These are phyloP conservation scores for Penicillium paradoxum DNA, from an alignment of 495 filamentous ascomycete species.

Conservation along the genomic window DNA sequence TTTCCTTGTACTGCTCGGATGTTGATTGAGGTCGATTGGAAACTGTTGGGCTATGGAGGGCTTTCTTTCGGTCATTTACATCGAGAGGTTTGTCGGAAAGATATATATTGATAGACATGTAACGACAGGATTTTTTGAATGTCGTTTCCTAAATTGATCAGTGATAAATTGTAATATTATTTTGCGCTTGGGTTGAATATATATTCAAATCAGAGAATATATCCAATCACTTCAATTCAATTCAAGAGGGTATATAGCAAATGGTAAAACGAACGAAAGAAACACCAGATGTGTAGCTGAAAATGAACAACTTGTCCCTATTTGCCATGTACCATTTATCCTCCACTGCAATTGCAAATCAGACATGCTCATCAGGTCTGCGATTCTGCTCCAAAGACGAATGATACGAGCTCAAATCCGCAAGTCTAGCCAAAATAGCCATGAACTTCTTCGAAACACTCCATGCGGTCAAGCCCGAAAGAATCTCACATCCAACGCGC, in stretches of 20 bases:
- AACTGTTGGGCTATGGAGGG: too few species aligned
- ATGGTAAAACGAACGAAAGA: neutral
- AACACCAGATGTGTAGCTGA: neutral
- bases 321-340: neutral
- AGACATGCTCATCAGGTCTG: neutral
- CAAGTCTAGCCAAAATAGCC: conserved; percentile 23
- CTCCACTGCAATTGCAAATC: neutral
- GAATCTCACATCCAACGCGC: conserved; percentile 37
- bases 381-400: neutral
- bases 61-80: too few species aligned
- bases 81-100: too few species aligned
- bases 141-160: too few species aligned
- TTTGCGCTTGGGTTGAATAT: neutral
- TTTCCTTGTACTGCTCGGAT: neutral
- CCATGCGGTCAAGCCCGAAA: conserved; percentile 37
- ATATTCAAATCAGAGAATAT: neutral
- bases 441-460: conserved; percentile 32
- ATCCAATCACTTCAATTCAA: neutral
- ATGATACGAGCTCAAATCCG: neutral
- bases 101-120: too few species aligned
- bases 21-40: neutral
- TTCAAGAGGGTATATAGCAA: neutral
- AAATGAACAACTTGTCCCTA: neutral
- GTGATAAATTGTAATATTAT: neutral
- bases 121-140: too few species aligned